Evolutionary conservation across 2,329 filamentous ascomycete species (phyloP).

Genomic region (Taxawa tesnikishii): DNA sequence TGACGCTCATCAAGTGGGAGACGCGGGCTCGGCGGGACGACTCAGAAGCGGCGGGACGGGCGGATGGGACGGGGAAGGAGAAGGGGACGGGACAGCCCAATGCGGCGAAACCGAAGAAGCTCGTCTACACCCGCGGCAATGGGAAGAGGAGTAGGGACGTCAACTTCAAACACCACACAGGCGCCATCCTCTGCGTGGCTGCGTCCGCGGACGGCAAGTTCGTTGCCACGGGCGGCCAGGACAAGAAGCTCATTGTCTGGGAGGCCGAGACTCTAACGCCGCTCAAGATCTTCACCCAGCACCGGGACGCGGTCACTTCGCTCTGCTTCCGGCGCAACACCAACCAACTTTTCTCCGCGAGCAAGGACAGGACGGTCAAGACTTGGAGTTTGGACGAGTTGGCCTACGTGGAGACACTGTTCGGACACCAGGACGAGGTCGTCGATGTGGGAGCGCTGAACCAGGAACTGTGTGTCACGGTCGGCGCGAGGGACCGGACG

Average conservation of each 20-base stretch:
- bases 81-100: slow-evolving; percentile 41
- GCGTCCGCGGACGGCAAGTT: slow-evolving; percentile 83
- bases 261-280: slow-evolving; percentile 68
- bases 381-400: slow-evolving; percentile 88
- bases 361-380: slow-evolving; percentile 86
- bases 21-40: slow-evolving; percentile 49
- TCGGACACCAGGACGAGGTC: slow-evolving; percentile 88
- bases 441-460: slow-evolving; percentile 72
- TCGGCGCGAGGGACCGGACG: slow-evolving; percentile 81
- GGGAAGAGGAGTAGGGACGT: slow-evolving; percentile 48
- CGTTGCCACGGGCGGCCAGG: slow-evolving; percentile 78
- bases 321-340: slow-evolving; percentile 62
- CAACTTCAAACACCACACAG: slow-evolving; percentile 58
- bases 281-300: slow-evolving; percentile 76
- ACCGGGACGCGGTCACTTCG: slow-evolving; percentile 76
- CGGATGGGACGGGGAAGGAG: too few species aligned
- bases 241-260: slow-evolving; percentile 79
- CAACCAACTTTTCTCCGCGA: slow-evolving; percentile 86
- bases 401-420: slow-evolving; percentile 89
- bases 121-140: slow-evolving; percentile 52
- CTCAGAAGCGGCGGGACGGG: slow-evolving; percentile 6
- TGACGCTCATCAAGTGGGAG: slow-evolving; percentile 79
- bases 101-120: slow-evolving; percentile 46
- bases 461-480: slow-evolving; percentile 80
- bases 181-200: slow-evolving; percentile 69